Evolutionary conservation across 192 early-diverging fungal species (phyloP).

Genomic region (Chytriomyces hyalinus): DNA sequence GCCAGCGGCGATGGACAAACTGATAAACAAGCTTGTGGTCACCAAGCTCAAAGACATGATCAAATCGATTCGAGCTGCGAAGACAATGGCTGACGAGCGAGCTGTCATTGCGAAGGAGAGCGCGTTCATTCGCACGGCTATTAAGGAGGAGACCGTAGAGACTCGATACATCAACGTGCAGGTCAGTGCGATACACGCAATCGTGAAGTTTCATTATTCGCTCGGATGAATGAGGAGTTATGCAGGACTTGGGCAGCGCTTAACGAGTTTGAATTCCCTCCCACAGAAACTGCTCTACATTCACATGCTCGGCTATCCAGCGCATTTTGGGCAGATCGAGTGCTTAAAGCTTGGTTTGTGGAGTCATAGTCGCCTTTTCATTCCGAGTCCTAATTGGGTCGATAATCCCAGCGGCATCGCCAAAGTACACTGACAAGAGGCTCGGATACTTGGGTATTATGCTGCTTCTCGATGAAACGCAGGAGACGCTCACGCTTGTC

Average conservation of each 20-base stretch:
- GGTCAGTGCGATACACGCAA: conserved; percentile 42
- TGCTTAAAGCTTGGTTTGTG: conserved; percentile 86
- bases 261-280: no score
- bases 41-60: conserved; percentile 84
- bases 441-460: conserved; percentile 97
- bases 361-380: background rate
- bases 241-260: no score
- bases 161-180: conserved; percentile 86
- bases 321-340: conserved; percentile 99
- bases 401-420: conserved; percentile 71
- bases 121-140: conserved; percentile 92
- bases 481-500: conserved; percentile 94
- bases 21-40: conserved; percentile 42
- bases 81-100: conserved; percentile 98
- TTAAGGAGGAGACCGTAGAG: conserved; percentile 94
- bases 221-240: background rate
- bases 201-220: background rate
- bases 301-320: conserved; percentile 97
- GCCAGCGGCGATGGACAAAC: conserved; percentile 34
- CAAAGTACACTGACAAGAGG: conserved; percentile 92
- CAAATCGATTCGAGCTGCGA: conserved; percentile 95
- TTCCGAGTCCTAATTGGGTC: background rate
- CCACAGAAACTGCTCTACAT: conserved; percentile 93
- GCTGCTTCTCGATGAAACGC: conserved; percentile 96
- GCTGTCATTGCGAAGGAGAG: conserved; percentile 97